A percentile compares a stretch with the other conserved stretches of the same genome.
phyloP scores from a whole-genome alignment of 805 yeast genomes.

The Lipomyces orientalis region DNA sequence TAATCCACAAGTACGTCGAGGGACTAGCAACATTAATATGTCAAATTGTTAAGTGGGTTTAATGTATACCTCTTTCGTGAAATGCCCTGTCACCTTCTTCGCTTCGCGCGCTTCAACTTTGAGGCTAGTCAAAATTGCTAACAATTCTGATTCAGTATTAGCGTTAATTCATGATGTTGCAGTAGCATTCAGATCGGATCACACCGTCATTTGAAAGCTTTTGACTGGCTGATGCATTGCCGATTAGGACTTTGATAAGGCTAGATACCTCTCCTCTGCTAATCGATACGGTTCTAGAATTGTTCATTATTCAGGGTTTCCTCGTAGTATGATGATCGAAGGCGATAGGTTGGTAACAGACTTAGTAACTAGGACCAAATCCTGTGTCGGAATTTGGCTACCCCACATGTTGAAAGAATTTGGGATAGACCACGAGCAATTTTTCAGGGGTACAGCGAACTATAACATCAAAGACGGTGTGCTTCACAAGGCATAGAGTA shows the following conservation, averaged over 20 bases:
- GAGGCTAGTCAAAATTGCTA: not conserved
- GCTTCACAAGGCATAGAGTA: not conserved
- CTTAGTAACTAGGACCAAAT: not conserved
- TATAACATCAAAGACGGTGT: no score
- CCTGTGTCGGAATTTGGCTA: not conserved
- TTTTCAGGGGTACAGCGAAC: not conserved
- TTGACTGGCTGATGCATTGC: not conserved
- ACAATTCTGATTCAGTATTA: not conserved
- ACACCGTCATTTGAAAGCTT: not conserved
- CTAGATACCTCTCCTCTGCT: not conserved
- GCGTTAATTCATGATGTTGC: not conserved
- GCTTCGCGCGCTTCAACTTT: slow-evolving; percentile 14
- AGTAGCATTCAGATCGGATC: not conserved
- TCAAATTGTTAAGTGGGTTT: not conserved
- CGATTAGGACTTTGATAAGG: not conserved
- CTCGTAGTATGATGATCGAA: not conserved
- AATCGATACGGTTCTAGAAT: not conserved
- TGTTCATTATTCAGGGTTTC: not conserved
- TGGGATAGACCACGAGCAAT: no score
- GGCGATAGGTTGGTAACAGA: not conserved
- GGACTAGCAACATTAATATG: not conserved
- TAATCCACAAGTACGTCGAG: slow-evolving; percentile 14
- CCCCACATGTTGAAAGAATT: no score
- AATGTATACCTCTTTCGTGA: slow-evolving; percentile 12
- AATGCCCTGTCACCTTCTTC: not conserved